A percentile compares a stretch with the other conserved stretches of the same genome.
These are phyloP conservation scores for Alternaria solani DNA, from an alignment of 2,329 filamentous ascomycete genomes.

Conservation along the genomic window DNA sequence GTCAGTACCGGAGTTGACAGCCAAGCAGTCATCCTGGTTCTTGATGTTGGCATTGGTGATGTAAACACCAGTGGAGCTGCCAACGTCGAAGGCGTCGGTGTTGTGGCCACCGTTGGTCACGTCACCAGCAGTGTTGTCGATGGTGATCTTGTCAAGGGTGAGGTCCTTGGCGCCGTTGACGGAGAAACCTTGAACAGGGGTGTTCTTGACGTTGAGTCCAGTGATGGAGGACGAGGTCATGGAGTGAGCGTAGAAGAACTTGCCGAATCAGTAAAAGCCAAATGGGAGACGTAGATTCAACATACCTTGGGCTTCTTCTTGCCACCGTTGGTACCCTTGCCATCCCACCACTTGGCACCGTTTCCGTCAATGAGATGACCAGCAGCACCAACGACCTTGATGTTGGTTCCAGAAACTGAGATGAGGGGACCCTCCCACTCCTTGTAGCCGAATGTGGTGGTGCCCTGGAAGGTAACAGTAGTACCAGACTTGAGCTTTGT, in stretches of 20 bases:
- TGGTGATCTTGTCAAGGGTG: slow-evolving; percentile 59
- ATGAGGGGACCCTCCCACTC: slow-evolving; percentile 72
- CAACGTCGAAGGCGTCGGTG: slow-evolving; percentile 67
- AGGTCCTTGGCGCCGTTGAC: slow-evolving; percentile 57
- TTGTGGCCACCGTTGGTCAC: slow-evolving; percentile 53
- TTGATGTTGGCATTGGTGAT: slow-evolving; percentile 62
- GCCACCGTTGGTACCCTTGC: slow-evolving; percentile 58
- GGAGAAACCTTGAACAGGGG: slow-evolving; percentile 63
- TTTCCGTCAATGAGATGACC: slow-evolving; percentile 66
- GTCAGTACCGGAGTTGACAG: slow-evolving; percentile 63
- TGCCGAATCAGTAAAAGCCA: slow-evolving; percentile 43
- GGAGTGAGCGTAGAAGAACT: slow-evolving; percentile 67
- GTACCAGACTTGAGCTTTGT: slow-evolving; percentile 62
- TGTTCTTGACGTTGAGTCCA: slow-evolving; percentile 62
- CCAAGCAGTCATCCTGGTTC: slow-evolving; percentile 69
- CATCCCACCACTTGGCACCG: slow-evolving; percentile 61
- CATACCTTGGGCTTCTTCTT: slow-evolving; percentile 51
- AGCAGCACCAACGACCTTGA: slow-evolving; percentile 66
- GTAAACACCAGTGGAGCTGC: slow-evolving; percentile 56
- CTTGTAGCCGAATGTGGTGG: slow-evolving; percentile 71
- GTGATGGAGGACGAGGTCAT: slow-evolving; percentile 61
- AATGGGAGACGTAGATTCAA: neutral
- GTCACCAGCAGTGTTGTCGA: slow-evolving; percentile 67
- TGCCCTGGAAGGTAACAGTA: slow-evolving; percentile 68
- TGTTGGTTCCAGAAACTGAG: slow-evolving; percentile 64